Evolutionary conservation across 2,329 filamentous ascomycete species (phyloP).

Genomic region (Rhexocercosporidium sp.): DNA sequence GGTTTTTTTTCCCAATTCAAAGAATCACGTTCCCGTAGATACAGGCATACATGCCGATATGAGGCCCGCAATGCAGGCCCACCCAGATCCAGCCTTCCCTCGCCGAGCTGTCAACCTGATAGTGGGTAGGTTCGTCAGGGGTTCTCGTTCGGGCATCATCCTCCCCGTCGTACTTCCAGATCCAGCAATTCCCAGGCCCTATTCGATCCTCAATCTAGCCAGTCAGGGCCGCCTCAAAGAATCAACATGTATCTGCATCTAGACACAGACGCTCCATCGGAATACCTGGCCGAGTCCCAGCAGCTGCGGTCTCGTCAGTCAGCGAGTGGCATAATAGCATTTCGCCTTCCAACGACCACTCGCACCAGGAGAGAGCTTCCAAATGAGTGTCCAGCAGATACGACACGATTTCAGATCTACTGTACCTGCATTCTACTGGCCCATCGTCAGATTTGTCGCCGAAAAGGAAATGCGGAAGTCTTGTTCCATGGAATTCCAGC

Average conservation of each 20-base stretch:
- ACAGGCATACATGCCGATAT: not conserved
- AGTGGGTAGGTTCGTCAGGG: not conserved
- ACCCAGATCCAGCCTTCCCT: not conserved
- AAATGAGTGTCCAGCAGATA: not conserved
- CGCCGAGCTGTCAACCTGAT: not conserved
- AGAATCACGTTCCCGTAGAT: no score
- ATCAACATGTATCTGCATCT: slow-evolving; percentile 15
- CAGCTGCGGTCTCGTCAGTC: not conserved
- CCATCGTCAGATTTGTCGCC: not conserved
- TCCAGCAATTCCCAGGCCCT: slow-evolving; percentile 7
- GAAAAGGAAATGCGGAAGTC: not conserved
- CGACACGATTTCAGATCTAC: not conserved
- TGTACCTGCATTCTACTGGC: not conserved
- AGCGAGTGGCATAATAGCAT: no score
- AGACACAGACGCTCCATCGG: not conserved
- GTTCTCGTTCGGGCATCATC: not conserved
- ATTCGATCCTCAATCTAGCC: not conserved
- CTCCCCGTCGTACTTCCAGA: not conserved
- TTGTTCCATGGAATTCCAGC: not conserved
- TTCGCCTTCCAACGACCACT: not conserved
- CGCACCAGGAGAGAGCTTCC: not conserved
- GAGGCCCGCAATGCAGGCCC: not conserved
- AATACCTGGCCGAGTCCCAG: slow-evolving; percentile 20
- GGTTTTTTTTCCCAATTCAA: no score
- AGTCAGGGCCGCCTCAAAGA: not conserved